Base-by-base conservation (phyloP, 345 rosid genomes). In the Sonneratia caseolaris region DNA sequence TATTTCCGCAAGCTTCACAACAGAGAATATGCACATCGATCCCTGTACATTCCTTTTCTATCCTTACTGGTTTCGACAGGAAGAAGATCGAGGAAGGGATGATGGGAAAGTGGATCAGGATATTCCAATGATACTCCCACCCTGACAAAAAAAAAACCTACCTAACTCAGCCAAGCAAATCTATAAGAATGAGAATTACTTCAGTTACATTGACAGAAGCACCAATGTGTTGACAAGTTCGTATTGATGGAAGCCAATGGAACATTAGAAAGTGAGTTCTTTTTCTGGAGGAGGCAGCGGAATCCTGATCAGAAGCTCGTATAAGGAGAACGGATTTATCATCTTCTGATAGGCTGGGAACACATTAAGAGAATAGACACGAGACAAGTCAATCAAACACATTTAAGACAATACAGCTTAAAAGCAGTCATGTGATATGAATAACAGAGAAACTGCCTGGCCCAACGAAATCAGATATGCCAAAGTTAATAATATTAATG, bases 381-480 rank as follows among this genome's bases (percentile, higher is more conserved):
- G 1, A 27, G 32, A 27, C 32, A 27, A 27, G 32, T 27, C 32
- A 27, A 27, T 27, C 32, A 27, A 27, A 27, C 32, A 27, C 32
- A 27, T 27, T 27, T 27, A 27, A 27, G 32, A 27, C 32, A 27
- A 27, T 1, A 27, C 32, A 27, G 32, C 32, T 27, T 27, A 8
- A 8, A 40, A 40, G 43, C 43, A 40, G 43, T 40, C 6, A 16
- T 21, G 37, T 70, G 40, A 24, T 27, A 27, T 1, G 32, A 27
- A 47, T 68, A 73, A 66, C 51, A 62, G 66, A 68, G 32, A 27
- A 68, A 32, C 70, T 88, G 89, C 97, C 97, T 76, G 92, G 88
- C 80, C 81, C 80, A 56, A 77, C 78, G 78, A 81, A 93, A 79
- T 93, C 96, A 76, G 97, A 91, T 57, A 27, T 88, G 87, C 64